A percentile compares a stretch with the other conserved stretches of the same genome.
Evolutionary conservation across 148 eudicot genomes (phyloP).

Genomic region (Fagopyrum esculentum): DNA sequence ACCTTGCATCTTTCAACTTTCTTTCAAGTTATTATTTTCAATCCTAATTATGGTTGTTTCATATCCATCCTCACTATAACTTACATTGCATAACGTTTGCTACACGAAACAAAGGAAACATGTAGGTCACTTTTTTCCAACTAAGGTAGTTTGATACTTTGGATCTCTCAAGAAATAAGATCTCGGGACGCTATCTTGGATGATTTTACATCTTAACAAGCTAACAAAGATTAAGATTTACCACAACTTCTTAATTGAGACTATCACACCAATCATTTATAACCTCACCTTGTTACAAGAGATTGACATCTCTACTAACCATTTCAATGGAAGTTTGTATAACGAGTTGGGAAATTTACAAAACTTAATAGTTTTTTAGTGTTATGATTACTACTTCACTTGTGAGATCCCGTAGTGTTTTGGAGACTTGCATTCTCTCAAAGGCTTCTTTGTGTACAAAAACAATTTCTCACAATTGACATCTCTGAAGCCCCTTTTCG

Average conservation of each 20-base stretch:
- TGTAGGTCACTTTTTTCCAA: conserved; percentile 41
- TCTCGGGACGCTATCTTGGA: conserved; percentile 57
- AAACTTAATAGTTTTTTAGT: conserved; percentile 63
- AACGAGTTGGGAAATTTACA: conserved; percentile 54
- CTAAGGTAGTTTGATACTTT: conserved; percentile 44
- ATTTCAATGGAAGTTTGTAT: conserved; percentile 65
- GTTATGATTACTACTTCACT: conserved; percentile 48
- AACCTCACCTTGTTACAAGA: conserved; percentile 56
- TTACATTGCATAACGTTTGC: too few species aligned
- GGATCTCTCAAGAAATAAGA: conserved; percentile 55
- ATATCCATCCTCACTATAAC: too few species aligned
- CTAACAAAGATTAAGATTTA: conserved; percentile 70
- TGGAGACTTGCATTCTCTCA: conserved; percentile 51
- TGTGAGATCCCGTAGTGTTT: conserved; percentile 76
- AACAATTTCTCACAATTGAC: conserved; percentile 79
- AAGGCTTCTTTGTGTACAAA: conserved; percentile 50
- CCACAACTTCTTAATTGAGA: conserved; percentile 62
- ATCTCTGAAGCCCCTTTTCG: conserved; percentile 79
- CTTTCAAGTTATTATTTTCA: too few species aligned
- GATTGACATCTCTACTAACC: conserved; percentile 70
- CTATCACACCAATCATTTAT: conserved; percentile 54
- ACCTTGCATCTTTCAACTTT: too few species aligned
- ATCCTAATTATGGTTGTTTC: too few species aligned
- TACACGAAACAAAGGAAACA: too few species aligned
- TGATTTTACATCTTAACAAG: conserved; percentile 39